These are phyloP conservation scores for Aurifilum marmelostoma DNA, from an alignment of 2,329 filamentous ascomycete genomes.

Conservation along the genomic window DNA sequence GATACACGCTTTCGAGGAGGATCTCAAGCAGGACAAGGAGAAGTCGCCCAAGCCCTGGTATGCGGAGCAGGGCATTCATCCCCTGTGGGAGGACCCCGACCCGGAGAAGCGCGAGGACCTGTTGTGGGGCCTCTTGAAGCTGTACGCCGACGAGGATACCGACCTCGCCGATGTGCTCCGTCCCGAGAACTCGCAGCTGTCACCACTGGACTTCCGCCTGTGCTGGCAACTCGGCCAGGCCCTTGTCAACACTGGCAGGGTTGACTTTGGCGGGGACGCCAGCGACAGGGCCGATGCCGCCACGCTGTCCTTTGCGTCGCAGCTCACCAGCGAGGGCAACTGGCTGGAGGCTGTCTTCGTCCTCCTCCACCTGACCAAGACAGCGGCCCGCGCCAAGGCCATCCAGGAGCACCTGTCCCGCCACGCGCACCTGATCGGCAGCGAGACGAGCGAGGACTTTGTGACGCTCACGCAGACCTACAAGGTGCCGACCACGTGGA, in stretches of 20 bases:
- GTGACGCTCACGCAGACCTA: constrained; percentile 64
- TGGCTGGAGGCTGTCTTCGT: constrained; percentile 77
- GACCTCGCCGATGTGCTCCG: constrained; percentile 72
- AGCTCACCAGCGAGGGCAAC: constrained; percentile 65
- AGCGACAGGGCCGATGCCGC: constrained; percentile 66
- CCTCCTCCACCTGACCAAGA: constrained; percentile 72
- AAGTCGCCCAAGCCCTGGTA: constrained; percentile 75
- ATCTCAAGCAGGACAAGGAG: constrained; percentile 73
- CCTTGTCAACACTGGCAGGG: constrained; percentile 54
- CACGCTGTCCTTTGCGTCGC: constrained; percentile 66
- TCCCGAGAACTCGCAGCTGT: constrained; percentile 76
- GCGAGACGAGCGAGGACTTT: constrained; percentile 60
- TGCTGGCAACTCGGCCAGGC: constrained; percentile 84
- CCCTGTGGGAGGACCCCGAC: constrained; percentile 64
- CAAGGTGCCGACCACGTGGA: constrained; percentile 74
- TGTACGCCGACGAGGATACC: constrained; percentile 67
- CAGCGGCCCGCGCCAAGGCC: constrained; percentile 64
- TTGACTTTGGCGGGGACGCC: constrained; percentile 57
- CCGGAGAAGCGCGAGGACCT: constrained; percentile 70
- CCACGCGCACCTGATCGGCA: constrained; percentile 69
- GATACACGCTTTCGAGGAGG: constrained; percentile 72
- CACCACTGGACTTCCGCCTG: constrained; percentile 74
- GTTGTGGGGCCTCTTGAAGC: constrained; percentile 82
- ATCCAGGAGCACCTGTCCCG: constrained; percentile 75
- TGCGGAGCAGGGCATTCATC: constrained; percentile 59